Evolutionary conservation across 805 yeast genomes (phyloP).

Genomic region (Isabelozyma heimii): DNA sequence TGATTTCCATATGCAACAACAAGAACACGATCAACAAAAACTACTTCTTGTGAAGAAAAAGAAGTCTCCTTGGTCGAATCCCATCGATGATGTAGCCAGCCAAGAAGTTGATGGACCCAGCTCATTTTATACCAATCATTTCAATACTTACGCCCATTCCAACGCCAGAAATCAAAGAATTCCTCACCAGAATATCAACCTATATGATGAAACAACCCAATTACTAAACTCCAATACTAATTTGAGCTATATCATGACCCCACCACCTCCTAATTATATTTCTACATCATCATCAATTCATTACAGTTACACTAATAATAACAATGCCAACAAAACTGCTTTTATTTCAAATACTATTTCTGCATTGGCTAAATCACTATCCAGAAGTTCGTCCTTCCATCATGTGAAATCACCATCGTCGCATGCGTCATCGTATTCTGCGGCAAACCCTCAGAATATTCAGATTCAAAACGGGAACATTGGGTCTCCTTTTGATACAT

Average conservation of each 20-base stretch:
- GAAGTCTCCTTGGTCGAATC: neutral
- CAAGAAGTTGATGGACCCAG: neutral
- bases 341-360: constrained; percentile 14
- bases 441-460: neutral
- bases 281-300: constrained; percentile 6
- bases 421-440: constrained; percentile 1
- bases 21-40: constrained; percentile 1
- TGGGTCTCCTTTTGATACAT: constrained; percentile 17
- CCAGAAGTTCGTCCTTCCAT: constrained; percentile 6
- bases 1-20: neutral
- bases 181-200: neutral
- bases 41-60: neutral
- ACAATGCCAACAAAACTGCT: constrained; percentile 1
- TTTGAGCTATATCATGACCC: constrained; percentile 1
- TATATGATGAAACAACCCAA: constrained; percentile 2
- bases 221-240: neutral
- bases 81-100: neutral
- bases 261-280: constrained; percentile 17
- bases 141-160: neutral
- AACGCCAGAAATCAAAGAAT: neutral
- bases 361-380: constrained; percentile 14
- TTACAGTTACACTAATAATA: neutral
- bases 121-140: constrained; percentile 1
- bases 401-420: constrained; percentile 3
- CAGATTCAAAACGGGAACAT: neutral